Percentiles rank a stretch among this genome's conserved stretches.
Conservation (phyloP, 352 stramenopile species). For the Achlya hypogyna region DNA sequence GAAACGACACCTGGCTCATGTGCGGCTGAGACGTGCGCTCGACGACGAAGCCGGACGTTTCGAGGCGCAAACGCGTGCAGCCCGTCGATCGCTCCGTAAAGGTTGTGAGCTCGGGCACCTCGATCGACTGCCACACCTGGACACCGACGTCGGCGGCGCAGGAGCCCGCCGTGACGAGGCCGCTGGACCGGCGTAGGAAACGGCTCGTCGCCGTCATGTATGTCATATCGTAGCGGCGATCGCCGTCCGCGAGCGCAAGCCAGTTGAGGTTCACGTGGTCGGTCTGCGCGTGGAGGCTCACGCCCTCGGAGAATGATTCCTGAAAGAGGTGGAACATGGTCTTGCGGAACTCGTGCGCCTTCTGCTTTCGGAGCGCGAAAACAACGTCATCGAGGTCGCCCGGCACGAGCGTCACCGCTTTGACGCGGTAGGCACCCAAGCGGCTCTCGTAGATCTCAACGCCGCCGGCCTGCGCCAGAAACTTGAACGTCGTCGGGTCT, state of each 20-base stretch:
- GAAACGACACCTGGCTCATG: conserved; percentile 15
- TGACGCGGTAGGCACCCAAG: neutral
- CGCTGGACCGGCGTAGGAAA: neutral
- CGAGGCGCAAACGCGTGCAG: neutral
- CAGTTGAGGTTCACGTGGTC: neutral
- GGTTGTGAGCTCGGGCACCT: neutral
- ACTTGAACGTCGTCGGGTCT: neutral
- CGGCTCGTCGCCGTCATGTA: neutral
- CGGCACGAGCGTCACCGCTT: conserved; percentile 3
- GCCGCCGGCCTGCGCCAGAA: neutral
- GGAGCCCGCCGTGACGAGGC: neutral
- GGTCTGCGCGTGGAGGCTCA: neutral
- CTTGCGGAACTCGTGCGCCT: neutral
- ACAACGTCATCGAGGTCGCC: neutral
- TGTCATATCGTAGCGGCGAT: neutral
- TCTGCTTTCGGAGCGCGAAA: neutral
- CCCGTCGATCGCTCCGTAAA: neutral
- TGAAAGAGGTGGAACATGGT: conserved; percentile 9
- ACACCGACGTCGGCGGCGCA: neutral
- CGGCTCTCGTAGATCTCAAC: neutral
- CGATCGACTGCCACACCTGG: conserved; percentile 16
- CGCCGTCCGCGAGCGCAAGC: neutral
- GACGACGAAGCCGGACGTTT: conserved; percentile 12
- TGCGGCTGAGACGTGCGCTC: conserved; percentile 4
- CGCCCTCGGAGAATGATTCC: neutral